phyloP scores from a whole-genome alignment of 1,139 yeast species.

The Suhomyces choctaworum region DNA sequence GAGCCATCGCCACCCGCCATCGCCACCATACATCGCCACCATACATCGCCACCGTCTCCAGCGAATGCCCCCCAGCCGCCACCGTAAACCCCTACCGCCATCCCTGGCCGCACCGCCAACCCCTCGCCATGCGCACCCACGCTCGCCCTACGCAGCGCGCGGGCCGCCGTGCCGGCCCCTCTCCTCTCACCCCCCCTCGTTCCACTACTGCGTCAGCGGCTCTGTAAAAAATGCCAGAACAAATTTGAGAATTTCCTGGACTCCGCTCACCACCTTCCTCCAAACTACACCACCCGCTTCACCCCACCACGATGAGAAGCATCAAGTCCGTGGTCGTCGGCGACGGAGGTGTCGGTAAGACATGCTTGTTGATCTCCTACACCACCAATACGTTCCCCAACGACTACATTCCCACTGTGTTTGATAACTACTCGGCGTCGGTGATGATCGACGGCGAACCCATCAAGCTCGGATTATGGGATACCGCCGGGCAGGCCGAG shows the following conservation, averaged over 20 bases:
- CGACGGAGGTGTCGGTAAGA: constrained; percentile 96
- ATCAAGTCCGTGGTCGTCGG: constrained; percentile 96
- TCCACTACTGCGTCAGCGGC: neutral
- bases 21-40: neutral
- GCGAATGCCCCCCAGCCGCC: neutral
- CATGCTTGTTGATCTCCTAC: constrained; percentile 85
- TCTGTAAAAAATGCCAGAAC: constrained; percentile 1
- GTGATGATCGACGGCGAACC: constrained; percentile 82
- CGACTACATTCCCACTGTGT: constrained; percentile 84
- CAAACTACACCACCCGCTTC: neutral
- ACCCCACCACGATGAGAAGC: constrained; percentile 63
- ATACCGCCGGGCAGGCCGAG: constrained; percentile 97
- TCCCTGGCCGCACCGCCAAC: neutral
- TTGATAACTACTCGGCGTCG: constrained; percentile 56
- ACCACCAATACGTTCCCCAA: constrained; percentile 87
- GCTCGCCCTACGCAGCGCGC: constrained; percentile 1
- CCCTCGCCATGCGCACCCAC: neutral
- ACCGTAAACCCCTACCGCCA: too few species aligned
- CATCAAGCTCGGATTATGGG: constrained; percentile 87
- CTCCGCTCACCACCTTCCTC: constrained; percentile 1
- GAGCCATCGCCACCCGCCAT: too few species aligned
- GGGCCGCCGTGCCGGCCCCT: neutral
- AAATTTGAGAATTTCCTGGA: constrained; percentile 3
- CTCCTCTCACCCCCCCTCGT: neutral
- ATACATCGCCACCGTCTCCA: neutral